These are phyloP conservation scores for Auriscalpium orientale DNA, from an alignment of 768 basidiomycete species.

Conservation along the genomic window DNA sequence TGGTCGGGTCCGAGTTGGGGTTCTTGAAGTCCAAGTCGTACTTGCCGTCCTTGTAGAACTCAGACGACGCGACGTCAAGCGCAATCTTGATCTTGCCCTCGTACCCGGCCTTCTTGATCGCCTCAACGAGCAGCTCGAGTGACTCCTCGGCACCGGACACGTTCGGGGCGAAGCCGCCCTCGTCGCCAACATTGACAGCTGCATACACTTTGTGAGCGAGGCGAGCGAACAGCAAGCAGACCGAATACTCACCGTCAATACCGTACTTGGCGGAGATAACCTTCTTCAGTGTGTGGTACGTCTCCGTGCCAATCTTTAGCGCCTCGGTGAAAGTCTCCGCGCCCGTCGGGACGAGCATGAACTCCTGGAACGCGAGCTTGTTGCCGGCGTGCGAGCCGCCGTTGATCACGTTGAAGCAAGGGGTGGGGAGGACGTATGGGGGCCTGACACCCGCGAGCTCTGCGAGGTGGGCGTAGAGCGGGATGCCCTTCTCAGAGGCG, in stretches of 20 bases:
- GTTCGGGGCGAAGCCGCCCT: constrained; percentile 99
- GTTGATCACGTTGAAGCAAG: constrained; percentile 99
- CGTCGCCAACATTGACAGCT: constrained; percentile 99
- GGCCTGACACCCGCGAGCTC: constrained; percentile 92
- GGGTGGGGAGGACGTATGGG: constrained; percentile 86
- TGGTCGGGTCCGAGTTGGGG: constrained; percentile 95
- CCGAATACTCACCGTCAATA: constrained; percentile 71
- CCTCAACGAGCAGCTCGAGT: constrained; percentile 89
- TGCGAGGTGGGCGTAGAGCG: constrained; percentile 94
- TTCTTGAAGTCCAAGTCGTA: constrained; percentile 99
- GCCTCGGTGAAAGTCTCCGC: constrained; percentile 90
- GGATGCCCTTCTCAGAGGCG: constrained; percentile 90
- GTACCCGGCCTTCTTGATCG: constrained; percentile 97
- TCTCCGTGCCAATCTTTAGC: constrained; percentile 97
- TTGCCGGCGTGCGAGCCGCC: constrained; percentile 99
- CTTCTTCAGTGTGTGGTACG: constrained; percentile 97
- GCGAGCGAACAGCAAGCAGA: neutral
- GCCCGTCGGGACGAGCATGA: constrained; percentile 97
- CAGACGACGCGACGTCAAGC: constrained; percentile 96
- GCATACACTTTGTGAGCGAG: constrained; percentile 10
- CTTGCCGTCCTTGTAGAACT: constrained; percentile 99
- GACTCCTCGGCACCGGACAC: constrained; percentile 96
- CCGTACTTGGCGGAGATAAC: constrained; percentile 99
- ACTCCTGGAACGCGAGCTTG: constrained; percentile 99
- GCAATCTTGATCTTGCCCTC: constrained; percentile 99